Conservation (phyloP, 495 filamentous ascomycete species). For the Neurospora africana region DNA sequence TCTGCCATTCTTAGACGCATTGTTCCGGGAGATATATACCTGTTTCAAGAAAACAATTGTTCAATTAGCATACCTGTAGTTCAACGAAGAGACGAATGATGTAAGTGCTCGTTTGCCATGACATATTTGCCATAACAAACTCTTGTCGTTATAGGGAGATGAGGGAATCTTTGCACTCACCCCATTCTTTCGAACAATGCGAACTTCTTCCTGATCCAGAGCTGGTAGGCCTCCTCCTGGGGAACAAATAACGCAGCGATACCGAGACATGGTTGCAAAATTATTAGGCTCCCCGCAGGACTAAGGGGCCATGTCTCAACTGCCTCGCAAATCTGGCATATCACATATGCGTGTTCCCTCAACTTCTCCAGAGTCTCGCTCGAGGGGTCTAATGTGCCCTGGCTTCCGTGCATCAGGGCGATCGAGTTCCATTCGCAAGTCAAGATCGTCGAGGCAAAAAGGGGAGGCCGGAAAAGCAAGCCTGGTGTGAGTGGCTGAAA, state of each 20-base stretch:
- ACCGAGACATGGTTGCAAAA: conserved; percentile 64
- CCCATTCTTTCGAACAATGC: conserved; percentile 69
- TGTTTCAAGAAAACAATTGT: conserved; percentile 22
- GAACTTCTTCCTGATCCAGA: conserved; percentile 76
- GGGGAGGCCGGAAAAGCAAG: conserved; percentile 51
- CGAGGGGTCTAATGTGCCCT: conserved; percentile 44
- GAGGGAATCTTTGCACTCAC: conserved; percentile 40
- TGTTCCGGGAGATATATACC: conserved; percentile 69
- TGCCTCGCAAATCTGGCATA: conserved; percentile 67
- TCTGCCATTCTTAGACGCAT: conserved; percentile 65
- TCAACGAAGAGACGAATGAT: not conserved
- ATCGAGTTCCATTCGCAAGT: conserved; percentile 69
- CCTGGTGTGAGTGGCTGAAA: conserved; percentile 62
- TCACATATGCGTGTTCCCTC: conserved; percentile 50
- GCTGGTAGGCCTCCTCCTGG: conserved; percentile 57
- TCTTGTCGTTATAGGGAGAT: not conserved
- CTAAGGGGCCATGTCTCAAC: conserved; percentile 63
- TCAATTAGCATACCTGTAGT: not conserved
- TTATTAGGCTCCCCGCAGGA: conserved; percentile 56
- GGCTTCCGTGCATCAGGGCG: conserved; percentile 69
- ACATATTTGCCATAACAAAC: not conserved
- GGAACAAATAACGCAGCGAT: conserved; percentile 71
- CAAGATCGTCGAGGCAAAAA: conserved; percentile 64
- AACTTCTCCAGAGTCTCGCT: conserved; percentile 45
- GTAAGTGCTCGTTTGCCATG: not conserved